Conservation (phyloP, 352 stramenopile species). For the Plasmopara halstedii region DNA sequence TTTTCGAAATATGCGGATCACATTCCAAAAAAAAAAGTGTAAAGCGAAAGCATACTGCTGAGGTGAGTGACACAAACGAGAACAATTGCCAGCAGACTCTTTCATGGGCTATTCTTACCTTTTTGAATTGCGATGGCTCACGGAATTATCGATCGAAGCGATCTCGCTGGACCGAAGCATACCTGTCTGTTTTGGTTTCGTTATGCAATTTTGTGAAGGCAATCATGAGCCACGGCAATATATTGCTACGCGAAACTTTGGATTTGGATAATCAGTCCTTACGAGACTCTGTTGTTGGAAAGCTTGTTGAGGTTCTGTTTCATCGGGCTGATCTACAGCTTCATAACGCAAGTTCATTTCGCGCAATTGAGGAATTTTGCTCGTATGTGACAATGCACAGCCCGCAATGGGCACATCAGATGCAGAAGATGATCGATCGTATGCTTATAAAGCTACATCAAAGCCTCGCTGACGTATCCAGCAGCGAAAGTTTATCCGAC, state of each 20-base stretch:
- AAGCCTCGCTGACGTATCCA: constrained; percentile 12
- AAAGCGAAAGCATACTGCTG: constrained; percentile 28
- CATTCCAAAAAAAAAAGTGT: constrained; percentile 4
- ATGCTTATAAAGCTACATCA: constrained; percentile 12
- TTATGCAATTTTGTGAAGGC: constrained; percentile 21
- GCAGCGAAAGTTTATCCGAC: constrained; percentile 8
- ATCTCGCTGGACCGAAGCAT: constrained; percentile 13
- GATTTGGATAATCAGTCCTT: constrained; percentile 17
- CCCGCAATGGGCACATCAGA: constrained; percentile 13
- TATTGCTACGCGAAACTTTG: constrained; percentile 10
- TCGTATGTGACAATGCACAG: constrained; percentile 6
- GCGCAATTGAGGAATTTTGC: constrained; percentile 26
- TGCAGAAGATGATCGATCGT: constrained; percentile 12
- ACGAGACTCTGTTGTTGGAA: constrained; percentile 12
- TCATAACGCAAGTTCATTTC: constrained; percentile 5
- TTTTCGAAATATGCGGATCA: constrained; percentile 8
- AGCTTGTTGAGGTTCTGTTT: constrained; percentile 16
- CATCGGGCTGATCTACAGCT: constrained; percentile 8
- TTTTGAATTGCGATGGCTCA: constrained; percentile 23
- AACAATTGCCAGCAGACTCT: constrained; percentile 20
- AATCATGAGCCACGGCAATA: constrained; percentile 6
- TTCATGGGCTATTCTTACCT: constrained; percentile 28
- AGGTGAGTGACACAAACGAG: not conserved
- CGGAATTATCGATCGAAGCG: constrained; percentile 9
- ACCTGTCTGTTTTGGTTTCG: constrained; percentile 22